Evolutionary conservation across 257 asterid genomes (phyloP), one percentile per base, ranked within the genome.

Genomic region (Parsonsia alboflavescens): DNA sequence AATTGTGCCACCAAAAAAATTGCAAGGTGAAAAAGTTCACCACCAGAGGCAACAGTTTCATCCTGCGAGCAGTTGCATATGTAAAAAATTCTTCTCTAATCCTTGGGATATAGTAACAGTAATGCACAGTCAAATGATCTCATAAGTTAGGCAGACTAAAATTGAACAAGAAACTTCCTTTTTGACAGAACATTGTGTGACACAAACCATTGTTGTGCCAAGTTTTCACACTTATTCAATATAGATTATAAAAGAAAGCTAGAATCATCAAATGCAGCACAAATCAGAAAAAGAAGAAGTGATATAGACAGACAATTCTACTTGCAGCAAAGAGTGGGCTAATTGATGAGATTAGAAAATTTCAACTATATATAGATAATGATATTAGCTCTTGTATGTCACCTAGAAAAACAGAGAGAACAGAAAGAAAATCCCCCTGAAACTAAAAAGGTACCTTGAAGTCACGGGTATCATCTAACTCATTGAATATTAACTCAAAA

Each of bases 391-490:
- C 33, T 48, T 30, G 19, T n/a, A 21, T 17, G 58, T n/a, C 30
- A 36, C 2, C 13, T 46, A 61, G 17, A 68, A 58, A 30, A 61
- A 58, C 24, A 68, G 30, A 19, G 21, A 45, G 52, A 30, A 11
- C 13, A 16, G n/a, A 2, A 64, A 64, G 8, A 6, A 36, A 74
- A 28, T 19, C 6, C 66, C 66, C 19, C 64, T 65, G 64, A 75
- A 76, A 49, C 76, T 57, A 81, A 56, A 72, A 79, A 74, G 61
- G 45, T 81, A 95, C 99, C 98, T 86, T 85, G 85, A 95, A 84
- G 67, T 95, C 99, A 75, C 78, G 91, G 71, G 86, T 90, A 83
- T 92, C 99, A 82, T 95, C 99, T 90, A 95, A 84, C 86, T 89
- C 99, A 41, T 82, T 78, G 74, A 95, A 95, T 77, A 95, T 95